Percentiles rank a stretch among this genome's conserved stretches.
Evolutionary conservation across 1,284 basidiomycete genomes (phyloP).

Genomic region (Cryptococcus wingfieldii): DNA sequence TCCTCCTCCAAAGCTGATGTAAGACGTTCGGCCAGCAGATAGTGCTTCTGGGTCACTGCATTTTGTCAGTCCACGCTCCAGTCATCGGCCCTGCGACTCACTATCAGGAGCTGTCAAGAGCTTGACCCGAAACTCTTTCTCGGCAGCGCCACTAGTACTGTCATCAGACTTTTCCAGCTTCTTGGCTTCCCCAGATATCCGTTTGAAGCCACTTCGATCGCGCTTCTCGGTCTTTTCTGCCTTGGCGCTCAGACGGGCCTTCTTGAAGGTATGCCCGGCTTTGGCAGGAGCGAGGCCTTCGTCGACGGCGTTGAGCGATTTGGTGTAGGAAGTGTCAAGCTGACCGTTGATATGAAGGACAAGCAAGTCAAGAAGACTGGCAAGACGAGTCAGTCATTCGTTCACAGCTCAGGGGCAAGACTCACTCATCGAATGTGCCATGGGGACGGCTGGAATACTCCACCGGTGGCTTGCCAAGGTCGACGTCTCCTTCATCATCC

Average conservation of each 20-base stretch:
- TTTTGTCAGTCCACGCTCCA: not conserved
- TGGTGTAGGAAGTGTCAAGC: conserved; percentile 12
- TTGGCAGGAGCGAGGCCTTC: conserved; percentile 18
- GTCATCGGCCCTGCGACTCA: conserved; percentile 7
- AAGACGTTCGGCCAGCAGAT: conserved; percentile 43
- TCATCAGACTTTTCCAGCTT: conserved; percentile 7
- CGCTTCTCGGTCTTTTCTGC: conserved; percentile 2
- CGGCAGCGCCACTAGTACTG: not conserved
- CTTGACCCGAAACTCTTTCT: conserved; percentile 5
- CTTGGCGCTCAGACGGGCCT: conserved; percentile 7
- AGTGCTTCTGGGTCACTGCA: conserved; percentile 31
- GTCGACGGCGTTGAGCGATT: conserved; percentile 14
- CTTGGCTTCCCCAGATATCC: conserved; percentile 4
- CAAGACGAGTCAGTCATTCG: not conserved
- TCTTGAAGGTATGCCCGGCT: conserved; percentile 9
- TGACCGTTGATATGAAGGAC: conserved; percentile 30
- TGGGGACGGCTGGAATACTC: conserved; percentile 32
- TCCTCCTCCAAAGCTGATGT: conserved; percentile 50
- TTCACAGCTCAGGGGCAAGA: not conserved
- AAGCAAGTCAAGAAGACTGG: conserved; percentile 26
- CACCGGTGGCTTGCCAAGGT: conserved; percentile 4
- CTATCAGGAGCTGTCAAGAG: conserved; percentile 14
- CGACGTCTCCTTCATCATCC: conserved; percentile 21
- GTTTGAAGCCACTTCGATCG: conserved; percentile 7
- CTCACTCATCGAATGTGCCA: conserved; percentile 33